Percentiles rank a stretch among this genome's conserved stretches.
These are phyloP conservation scores for Xylaria sp. DNA, from an alignment of 2,329 filamentous ascomycete species.

Conservation along the genomic window DNA sequence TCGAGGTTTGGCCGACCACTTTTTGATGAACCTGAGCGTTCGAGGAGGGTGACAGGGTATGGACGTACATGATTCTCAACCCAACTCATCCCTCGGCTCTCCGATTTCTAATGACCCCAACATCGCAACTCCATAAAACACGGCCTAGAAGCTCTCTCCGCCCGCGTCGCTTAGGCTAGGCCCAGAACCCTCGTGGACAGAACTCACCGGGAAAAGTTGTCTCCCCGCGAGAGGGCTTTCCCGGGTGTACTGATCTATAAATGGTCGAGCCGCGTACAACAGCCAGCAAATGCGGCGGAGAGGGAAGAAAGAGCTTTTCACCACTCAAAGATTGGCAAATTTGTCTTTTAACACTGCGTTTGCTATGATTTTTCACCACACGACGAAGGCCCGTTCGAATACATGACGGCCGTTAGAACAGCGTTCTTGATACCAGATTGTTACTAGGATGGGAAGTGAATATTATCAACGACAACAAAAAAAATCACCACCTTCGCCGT, in stretches of 20 bases:
- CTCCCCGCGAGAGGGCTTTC: constrained; percentile 17
- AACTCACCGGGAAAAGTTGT: constrained; percentile 22
- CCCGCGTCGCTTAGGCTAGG: constrained; percentile 6
- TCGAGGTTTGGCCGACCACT: constrained; percentile 55
- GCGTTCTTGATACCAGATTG: constrained; percentile 33
- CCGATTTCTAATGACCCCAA: constrained; percentile 41
- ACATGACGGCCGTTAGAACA: constrained; percentile 18
- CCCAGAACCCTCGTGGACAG: constrained; percentile 14
- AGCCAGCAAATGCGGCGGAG: constrained; percentile 11
- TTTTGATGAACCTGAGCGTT: constrained; percentile 46
- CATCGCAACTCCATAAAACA: constrained; percentile 35
- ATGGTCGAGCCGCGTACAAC: constrained; percentile 23
- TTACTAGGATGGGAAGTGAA: constrained; percentile 21
- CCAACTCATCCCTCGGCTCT: constrained; percentile 30
- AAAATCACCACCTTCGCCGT: constrained; percentile 19
- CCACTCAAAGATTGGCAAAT: constrained; percentile 27
- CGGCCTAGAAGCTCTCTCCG: constrained; percentile 24
- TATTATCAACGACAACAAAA: background rate
- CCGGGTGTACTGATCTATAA: constrained; percentile 1
- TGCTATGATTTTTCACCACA: constrained; percentile 32
- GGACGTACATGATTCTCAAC: constrained; percentile 39
- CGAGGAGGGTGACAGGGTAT: constrained; percentile 47
- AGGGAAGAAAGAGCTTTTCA: constrained; percentile 34
- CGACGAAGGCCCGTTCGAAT: constrained; percentile 29
- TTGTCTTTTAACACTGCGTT: constrained; percentile 39